Evolutionary conservation across 345 rosid species (phyloP).

Genomic region (Gossypium arboreum): DNA sequence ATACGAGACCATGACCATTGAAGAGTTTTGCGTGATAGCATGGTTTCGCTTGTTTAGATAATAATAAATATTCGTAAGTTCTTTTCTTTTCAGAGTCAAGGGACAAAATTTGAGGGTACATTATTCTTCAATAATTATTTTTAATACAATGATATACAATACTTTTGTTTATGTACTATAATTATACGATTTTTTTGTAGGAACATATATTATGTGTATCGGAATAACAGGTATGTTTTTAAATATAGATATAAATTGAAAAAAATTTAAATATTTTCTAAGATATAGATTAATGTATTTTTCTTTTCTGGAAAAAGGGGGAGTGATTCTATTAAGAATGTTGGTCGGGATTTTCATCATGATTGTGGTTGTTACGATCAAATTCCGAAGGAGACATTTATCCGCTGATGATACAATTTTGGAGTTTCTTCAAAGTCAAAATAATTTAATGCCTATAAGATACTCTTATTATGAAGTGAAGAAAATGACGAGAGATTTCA

Average conservation of each 20-base stretch:
- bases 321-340: neutral
- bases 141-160: no score
- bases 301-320: neutral
- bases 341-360: neutral
- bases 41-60: no score
- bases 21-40: no score
- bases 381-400: slow-evolving; percentile 15
- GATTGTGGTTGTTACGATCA: slow-evolving; percentile 1
- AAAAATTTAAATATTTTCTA: no score
- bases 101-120: no score
- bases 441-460: slow-evolving; percentile 17
- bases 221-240: slow-evolving; percentile 8
- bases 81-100: no score
- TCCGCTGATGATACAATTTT: slow-evolving; percentile 5
- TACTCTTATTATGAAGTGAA: slow-evolving; percentile 5
- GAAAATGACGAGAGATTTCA: neutral
- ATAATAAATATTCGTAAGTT: no score
- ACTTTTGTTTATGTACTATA: neutral
- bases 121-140: no score
- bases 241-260: neutral
- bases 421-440: slow-evolving; percentile 13
- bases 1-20: no score
- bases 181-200: neutral
- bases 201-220: slow-evolving; percentile 5
- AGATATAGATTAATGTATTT: neutral